A percentile compares a stretch with the other conserved stretches of the same genome.
These are phyloP conservation scores for Mycena sp. DNA, from an alignment of 1,284 basidiomycete species.

Conservation along the genomic window DNA sequence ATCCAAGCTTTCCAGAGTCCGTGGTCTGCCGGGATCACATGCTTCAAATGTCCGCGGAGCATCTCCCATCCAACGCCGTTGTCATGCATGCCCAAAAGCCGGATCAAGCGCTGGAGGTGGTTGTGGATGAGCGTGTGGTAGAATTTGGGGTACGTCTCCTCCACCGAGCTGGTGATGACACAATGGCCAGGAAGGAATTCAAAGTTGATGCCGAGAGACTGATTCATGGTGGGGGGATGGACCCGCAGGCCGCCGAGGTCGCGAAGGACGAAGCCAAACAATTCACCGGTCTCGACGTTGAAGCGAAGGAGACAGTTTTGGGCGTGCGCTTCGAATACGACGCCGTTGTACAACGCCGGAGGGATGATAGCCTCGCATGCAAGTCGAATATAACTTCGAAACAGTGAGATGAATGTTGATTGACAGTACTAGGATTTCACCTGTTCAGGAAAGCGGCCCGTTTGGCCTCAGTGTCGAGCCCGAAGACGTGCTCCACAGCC, in stretches of 20 bases:
- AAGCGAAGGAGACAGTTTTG: constrained; percentile 62
- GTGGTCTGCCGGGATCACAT: constrained; percentile 53
- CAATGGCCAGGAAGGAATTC: constrained; percentile 59
- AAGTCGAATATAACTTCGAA: constrained; percentile 54
- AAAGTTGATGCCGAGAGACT: constrained; percentile 56
- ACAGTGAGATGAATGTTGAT: constrained; percentile 6
- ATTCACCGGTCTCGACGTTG: constrained; percentile 47
- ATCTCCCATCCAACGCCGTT: constrained; percentile 58
- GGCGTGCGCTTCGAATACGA: constrained; percentile 64
- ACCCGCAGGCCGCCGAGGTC: constrained; percentile 63
- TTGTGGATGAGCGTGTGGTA: constrained; percentile 66
- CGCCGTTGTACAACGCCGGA: constrained; percentile 57
- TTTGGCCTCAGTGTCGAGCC: constrained; percentile 54
- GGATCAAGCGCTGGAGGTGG: constrained; percentile 61
- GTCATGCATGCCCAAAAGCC: constrained; percentile 57
- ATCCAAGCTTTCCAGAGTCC: constrained; percentile 57
- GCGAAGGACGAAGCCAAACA: constrained; percentile 58
- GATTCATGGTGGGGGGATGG: constrained; percentile 53
- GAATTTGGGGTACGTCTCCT: constrained; percentile 60
- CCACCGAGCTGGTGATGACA: constrained; percentile 51
- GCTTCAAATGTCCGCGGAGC: constrained; percentile 52
- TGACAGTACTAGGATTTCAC: constrained; percentile 36
- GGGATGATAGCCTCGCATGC: constrained; percentile 59
- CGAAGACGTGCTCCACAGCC: constrained; percentile 53
- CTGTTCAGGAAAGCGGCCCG: constrained; percentile 53